phyloP scores from a whole-genome alignment of 2,329 filamentous ascomycete species.

The Cercospora sesami region DNA sequence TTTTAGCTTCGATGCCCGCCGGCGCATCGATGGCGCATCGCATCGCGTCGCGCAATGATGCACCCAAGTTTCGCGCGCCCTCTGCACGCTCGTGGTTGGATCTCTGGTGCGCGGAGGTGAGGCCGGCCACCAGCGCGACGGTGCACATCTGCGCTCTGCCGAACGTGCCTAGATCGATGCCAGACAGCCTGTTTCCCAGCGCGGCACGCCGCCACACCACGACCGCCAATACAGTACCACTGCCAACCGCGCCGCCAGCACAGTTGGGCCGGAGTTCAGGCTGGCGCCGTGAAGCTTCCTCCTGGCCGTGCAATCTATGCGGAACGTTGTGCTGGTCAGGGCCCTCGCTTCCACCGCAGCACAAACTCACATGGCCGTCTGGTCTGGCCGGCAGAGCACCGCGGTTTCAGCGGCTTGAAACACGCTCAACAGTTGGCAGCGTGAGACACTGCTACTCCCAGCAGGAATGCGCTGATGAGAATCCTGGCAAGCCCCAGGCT shows the following conservation, averaged over 20 bases:
- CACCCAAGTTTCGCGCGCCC: not conserved
- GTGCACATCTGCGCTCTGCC: not conserved
- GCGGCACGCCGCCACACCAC: not conserved
- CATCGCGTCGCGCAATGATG: not conserved
- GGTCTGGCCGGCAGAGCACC: not conserved
- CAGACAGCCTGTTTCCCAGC: not conserved
- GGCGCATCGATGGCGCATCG: not conserved
- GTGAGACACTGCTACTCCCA: not conserved
- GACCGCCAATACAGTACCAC: not conserved
- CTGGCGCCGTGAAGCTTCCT: not conserved
- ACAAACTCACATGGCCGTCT: not conserved
- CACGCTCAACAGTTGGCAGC: not conserved
- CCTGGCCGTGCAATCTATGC: not conserved
- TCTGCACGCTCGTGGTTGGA: conserved; percentile 4
- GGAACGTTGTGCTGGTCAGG: not conserved
- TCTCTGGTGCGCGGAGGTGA: not conserved
- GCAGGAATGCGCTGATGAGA: not conserved
- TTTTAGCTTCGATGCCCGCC: not conserved
- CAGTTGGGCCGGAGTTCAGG: not conserved
- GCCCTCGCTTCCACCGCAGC: not conserved
- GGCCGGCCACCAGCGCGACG: not conserved
- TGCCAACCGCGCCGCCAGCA: not conserved
- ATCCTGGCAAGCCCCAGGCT: not conserved
- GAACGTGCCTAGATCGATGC: not conserved
- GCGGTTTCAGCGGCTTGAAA: not conserved